Evolutionary conservation across 768 basidiomycete species (phyloP), one percentile per base, ranked within the genome.

Genomic region (Hypsizygus marmoreus): DNA sequence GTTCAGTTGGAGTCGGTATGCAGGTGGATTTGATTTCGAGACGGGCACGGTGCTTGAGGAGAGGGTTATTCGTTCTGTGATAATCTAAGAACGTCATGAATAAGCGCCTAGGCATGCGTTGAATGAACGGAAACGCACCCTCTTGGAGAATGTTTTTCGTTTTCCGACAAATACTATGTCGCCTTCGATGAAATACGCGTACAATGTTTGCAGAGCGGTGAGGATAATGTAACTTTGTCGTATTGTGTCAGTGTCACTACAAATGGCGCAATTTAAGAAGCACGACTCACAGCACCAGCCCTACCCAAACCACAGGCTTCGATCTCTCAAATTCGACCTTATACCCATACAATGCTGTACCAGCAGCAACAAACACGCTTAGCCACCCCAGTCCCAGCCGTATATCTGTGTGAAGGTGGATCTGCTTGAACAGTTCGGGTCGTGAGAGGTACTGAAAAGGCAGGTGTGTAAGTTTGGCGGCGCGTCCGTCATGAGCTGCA

Each of bases 281-380:
- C 45, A 40, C 33, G 23, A 79, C 90, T 61, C 66, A 89, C 91
- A 83, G 47, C 44, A 85, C 79, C 56, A 97, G 78, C 2, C 92
- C 93, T 7, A 76, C 74, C 76, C 84, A 86, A 14, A 95, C 81
- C 24, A 80, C 81, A 9, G 81, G 77, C 68, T 97, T 95, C 50
- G 88, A 82, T 63, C 85, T 79, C 65, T 95, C 90, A 63, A 95
- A 98, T n/a, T 89, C 87, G 34, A 86, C 71, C 58, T 87, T 85
- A 67, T 85, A 92, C 25, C 91, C 90, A 58, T 95, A 95, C 32
- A 91, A 72, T 25, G 86, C 87, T 22, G 91, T 91, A 10, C 79
- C 86, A 33, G 77, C 79, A 16, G 94, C 91, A 12, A 95, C 76
- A 47, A 93, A 76, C 36, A 93, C 88, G 50, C 87, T 81, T 12